Percentiles rank a stretch among this genome's conserved stretches.
phyloP scores from a whole-genome alignment of 106 monocot species.

The Amphibolis antarctica region DNA sequence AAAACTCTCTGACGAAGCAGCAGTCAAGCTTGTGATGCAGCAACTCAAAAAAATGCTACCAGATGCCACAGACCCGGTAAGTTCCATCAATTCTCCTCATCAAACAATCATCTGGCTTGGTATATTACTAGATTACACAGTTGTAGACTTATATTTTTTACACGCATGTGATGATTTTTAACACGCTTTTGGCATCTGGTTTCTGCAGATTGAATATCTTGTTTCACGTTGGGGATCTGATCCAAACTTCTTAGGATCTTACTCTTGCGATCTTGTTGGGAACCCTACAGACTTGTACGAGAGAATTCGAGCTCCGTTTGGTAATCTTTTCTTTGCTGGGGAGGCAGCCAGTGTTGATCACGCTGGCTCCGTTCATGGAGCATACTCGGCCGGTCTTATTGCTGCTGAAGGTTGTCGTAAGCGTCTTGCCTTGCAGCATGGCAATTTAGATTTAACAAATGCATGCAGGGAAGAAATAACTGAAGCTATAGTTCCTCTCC shows the following conservation, averaged over 20 bases:
- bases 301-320: constrained; percentile 67
- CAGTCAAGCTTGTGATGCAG: constrained; percentile 53
- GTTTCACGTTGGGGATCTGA: constrained; percentile 89
- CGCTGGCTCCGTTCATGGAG: constrained; percentile 90
- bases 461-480: constrained; percentile 42
- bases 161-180: neutral
- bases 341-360: constrained; percentile 87
- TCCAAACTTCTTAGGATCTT: constrained; percentile 59
- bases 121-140: neutral
- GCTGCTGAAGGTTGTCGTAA: constrained; percentile 83
- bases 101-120: neutral
- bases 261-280: constrained; percentile 82
- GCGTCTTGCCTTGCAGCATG: constrained; percentile 41
- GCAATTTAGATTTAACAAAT: constrained; percentile 44
- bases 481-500: constrained; percentile 78
- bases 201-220: constrained; percentile 49
- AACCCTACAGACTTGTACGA: constrained; percentile 80
- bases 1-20: constrained; percentile 67
- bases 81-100: neutral
- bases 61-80: constrained; percentile 75
- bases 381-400: constrained; percentile 63
- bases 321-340: constrained; percentile 83
- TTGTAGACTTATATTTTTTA: neutral
- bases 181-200: neutral
- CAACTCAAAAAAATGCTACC: constrained; percentile 78